Evolutionary conservation across 2,329 filamentous ascomycete species (phyloP), one percentile per base, ranked within the genome.

Genomic region (Fusarium sp.): DNA sequence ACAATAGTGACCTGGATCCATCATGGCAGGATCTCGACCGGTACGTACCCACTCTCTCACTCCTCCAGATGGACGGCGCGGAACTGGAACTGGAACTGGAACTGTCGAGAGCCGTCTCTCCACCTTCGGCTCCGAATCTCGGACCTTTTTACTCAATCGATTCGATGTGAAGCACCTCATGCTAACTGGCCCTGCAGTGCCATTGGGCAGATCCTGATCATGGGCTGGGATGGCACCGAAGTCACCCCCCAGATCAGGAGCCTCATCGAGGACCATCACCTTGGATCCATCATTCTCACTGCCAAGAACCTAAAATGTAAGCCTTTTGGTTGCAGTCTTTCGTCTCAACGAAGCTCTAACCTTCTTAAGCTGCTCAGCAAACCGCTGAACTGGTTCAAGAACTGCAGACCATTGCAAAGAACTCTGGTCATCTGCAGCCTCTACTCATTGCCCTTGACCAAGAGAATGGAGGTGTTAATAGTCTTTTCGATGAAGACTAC

Each of bases 391-490:
- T 98, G 41, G 93, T 97, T 30, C 91, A 96, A 75, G 94, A 98
- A 75, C 84, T 99, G 44, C 96, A 99, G 79, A 94, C 90, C 49
- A 95, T 97, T 75, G 96, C 96, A 37, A 92, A 93, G 75, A 87
- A 96, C 79, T 91, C 95, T 62, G 95, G 95, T 20, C 95, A 98
- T 78, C 91, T 92, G 5, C 90, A 95, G 4, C 96, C 96, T 3
- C 82, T 99, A 19, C 84, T 96, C 55, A 97, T 99, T 72, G 94
- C 92, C 39, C 83, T 98, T 37, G 96, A 98, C 76, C 96, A 99
- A 77, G 96, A 99, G 79, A 98, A 99, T 88, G 96, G 96, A 68
- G 94, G 95, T 5, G 95, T 97, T 78, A 98, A 97, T 82, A 97
- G 93, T 80, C 86, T 98, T 4, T 97, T 96, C 75, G 95, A 98